These are phyloP conservation scores for Naumovozyma castellii DNA, from an alignment of 805 yeast genomes.

Conservation along the genomic window DNA sequence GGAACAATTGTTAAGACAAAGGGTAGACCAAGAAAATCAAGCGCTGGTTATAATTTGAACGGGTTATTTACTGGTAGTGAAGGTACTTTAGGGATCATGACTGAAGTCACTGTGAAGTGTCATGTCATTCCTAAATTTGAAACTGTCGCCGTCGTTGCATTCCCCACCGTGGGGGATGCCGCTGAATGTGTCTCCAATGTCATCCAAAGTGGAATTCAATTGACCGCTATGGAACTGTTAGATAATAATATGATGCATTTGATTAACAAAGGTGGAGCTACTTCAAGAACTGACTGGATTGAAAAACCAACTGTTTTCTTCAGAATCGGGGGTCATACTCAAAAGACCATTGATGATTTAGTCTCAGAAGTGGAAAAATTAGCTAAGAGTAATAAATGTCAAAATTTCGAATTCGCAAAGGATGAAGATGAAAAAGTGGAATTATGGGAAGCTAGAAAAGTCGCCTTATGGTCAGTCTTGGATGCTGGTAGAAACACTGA, in stretches of 20 bases:
- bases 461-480: conserved; percentile 54
- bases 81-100: conserved; percentile 71
- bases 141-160: conserved; percentile 59
- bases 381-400: conserved; percentile 45
- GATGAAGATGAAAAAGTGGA: conserved; percentile 53
- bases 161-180: conserved; percentile 60
- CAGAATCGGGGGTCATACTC: conserved; percentile 49
- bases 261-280: conserved; percentile 46
- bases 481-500: conserved; percentile 50
- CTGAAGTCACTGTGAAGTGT: conserved; percentile 65
- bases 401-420: conserved; percentile 54
- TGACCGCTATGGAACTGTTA: conserved; percentile 68
- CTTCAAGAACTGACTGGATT: conserved; percentile 41
- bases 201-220: conserved; percentile 51
- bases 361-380: conserved; percentile 40
- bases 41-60: conserved; percentile 73
- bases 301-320: conserved; percentile 56
- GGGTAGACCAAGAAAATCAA: conserved; percentile 66
- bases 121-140: conserved; percentile 58
- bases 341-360: conserved; percentile 35
- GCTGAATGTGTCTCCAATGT: conserved; percentile 57
- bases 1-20: conserved; percentile 69
- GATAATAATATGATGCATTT: conserved; percentile 66
- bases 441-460: conserved; percentile 69
- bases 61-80: conserved; percentile 70